Evolutionary conservation across 108 stramenopile species (phyloP), one percentile per base, ranked within the genome.

Genomic region (Cylindrotheca closterium): DNA sequence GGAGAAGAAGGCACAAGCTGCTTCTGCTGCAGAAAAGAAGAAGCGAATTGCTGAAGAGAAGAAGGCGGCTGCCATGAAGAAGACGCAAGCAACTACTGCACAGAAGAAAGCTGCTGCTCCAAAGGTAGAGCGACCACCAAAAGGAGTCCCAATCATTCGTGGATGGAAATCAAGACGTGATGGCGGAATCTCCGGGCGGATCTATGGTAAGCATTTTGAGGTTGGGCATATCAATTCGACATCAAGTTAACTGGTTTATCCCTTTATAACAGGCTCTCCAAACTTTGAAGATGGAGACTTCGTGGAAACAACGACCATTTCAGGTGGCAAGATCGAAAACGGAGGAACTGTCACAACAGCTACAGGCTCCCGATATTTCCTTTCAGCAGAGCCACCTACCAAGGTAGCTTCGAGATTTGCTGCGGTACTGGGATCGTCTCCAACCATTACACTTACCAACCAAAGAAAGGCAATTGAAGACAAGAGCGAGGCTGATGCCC

Each of bases 241-340:
- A n/a, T n/a, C n/a, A n/a, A n/a, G n/a, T n/a, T n/a, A n/a, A n/a
- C n/a, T n/a, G n/a, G n/a, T n/a, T n/a, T n/a, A n/a, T n/a, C n/a
- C n/a, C n/a, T 83, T 7, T 15, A 42, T 42, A 7, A 42, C 37
- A 42, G 37, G 84, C 5, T 88, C 87, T 27, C 74, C 83, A 0
- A 82, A 73, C 65, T 92, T 92, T 65, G 53, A 70, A 10, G 82
- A 83, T 5, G 87, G 87, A 10, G 87, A 88, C 30, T 69, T 77
- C 23, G 68, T 92, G 3, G 85, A 84, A 22, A 92, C 91, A n/a
- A 75, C 80, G 55, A 60, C 60, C 37, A 92, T 92, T 47, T 32
- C 68, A 24, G 67, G 50, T 8, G 89, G 89, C 29, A 71, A 56
- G 25, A 73, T 91, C 51, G 74, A 79, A 47, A 73, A 80, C 25